These are phyloP conservation scores for Neofusicoccum parvum DNA, from an alignment of 2,329 filamentous ascomycete genomes.

Conservation along the genomic window DNA sequence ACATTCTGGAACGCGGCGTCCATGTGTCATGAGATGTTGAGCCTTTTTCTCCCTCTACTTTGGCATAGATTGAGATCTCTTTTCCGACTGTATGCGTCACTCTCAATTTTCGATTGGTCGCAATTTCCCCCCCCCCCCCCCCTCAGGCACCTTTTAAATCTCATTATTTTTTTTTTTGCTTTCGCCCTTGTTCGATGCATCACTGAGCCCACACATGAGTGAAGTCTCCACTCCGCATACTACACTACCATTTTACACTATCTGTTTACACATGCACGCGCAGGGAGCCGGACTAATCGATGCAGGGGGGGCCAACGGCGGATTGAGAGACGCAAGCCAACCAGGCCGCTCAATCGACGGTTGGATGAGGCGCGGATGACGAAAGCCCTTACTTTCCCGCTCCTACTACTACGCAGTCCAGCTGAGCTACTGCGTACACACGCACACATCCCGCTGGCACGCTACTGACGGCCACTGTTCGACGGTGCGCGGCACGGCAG, in stretches of 20 bases:
- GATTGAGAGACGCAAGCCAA: conserved; percentile 3
- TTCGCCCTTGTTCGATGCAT: background rate
- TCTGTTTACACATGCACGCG: background rate
- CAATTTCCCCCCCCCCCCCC: too few species aligned
- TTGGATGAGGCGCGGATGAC: too few species aligned
- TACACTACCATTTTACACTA: background rate
- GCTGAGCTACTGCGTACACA: too few species aligned
- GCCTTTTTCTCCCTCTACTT: too few species aligned
- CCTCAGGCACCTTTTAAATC: background rate
- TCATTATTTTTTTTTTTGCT: background rate
- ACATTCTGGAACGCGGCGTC: background rate
- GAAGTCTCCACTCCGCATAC: background rate
- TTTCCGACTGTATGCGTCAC: background rate
- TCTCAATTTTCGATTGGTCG: background rate
- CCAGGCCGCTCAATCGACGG: too few species aligned
- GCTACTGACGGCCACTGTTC: too few species aligned
- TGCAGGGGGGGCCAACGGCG: background rate
- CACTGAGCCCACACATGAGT: background rate
- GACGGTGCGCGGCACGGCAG: too few species aligned
- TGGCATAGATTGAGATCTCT: background rate
- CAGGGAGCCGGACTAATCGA: background rate
- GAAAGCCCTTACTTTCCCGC: too few species aligned
- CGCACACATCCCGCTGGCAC: too few species aligned
- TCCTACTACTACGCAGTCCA: too few species aligned
- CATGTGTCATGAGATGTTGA: background rate